Percentiles rank a stretch among this genome's conserved stretches.
Conservation (phyloP, 2,329 filamentous ascomycete genomes). For the Juglanconis sp. region DNA sequence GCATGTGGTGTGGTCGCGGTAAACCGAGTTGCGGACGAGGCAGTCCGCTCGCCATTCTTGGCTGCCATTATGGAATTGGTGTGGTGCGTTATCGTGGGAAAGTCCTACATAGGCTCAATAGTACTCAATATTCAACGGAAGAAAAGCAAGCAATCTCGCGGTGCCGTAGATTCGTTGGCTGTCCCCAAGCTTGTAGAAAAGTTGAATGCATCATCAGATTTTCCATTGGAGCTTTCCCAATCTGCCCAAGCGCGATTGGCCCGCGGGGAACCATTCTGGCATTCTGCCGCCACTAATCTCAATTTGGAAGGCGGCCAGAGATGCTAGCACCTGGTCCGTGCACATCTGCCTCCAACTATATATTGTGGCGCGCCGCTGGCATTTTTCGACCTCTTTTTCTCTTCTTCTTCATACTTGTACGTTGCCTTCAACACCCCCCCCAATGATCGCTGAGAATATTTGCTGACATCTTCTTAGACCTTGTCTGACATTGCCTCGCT, state of each 20-base stretch:
- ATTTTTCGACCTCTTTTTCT: background rate
- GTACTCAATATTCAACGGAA: background rate
- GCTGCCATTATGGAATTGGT: conserved; percentile 5
- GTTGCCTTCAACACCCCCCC: background rate
- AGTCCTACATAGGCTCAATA: background rate
- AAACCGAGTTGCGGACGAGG: conserved; percentile 78
- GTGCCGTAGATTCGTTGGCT: background rate
- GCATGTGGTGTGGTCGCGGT: conserved; percentile 69
- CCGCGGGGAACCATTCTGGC: background rate
- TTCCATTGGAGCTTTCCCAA: conserved; percentile 7
- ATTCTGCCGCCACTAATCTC: background rate
- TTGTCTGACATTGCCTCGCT: background rate
- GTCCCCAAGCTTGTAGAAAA: background rate
- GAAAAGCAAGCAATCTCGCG: background rate
- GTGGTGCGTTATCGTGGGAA: background rate
- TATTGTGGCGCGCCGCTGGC: background rate
- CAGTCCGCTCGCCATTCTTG: conserved; percentile 49
- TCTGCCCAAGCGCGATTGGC: background rate
- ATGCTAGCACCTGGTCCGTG: background rate
- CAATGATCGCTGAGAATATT: background rate
- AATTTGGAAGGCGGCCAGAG: background rate
- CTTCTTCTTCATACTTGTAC: background rate
- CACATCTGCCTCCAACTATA: background rate
- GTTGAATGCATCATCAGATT: conserved; percentile 11
- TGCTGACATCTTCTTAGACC: background rate